Base-by-base conservation (phyloP, 1,139 yeast species). In the Saccharomyces pastorianus region DNA sequence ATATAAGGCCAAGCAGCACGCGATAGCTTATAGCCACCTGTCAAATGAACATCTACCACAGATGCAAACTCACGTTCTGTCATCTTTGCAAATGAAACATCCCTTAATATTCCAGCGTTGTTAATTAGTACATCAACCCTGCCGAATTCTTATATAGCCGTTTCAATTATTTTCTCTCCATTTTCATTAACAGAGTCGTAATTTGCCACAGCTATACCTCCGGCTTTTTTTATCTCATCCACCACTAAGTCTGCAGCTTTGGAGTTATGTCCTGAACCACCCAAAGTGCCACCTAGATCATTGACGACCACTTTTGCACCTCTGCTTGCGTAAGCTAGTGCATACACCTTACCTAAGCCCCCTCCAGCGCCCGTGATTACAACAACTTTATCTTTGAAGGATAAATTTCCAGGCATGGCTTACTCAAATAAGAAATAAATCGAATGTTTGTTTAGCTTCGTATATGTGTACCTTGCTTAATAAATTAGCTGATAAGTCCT, bases 321-420 rank as follows among this genome's bases (percentile, higher is more conserved):
- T 65, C 96, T 78, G 59, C 83, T 77, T 53, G 96, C 98, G 72
- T 80, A 91, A 64, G 85, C 91, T 46, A 88, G 74, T 25, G 97
- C 96, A 72, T 93, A 93, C 53, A 84, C 84, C 68, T 80, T 86
- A 46, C 99, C 99, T 52, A 93, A 80, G 46, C 98, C 99, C 64
- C 97, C 98, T 61, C 99, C 99, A 52, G 97, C 95, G 49, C 98
- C 99, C 56, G 98, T 93, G 70, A 93, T 84, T 59, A 90, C 81
- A 38, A 89, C 97, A 51, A 90, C 97, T 70, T 86, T 84, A 66
- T 83, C 89, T 64, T 87, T 85, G 66, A 84, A 88, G 9, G 57
- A 54, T 31, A 59, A 49, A 17, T 41, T n/a, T 14, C 47, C 48
- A 13, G 54, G 27, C 44, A 38, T 38, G 13, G 7, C 25, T 38